A percentile compares a stretch with the other conserved stretches of the same genome.
These are phyloP conservation scores for Prunus padus DNA, from an alignment of 306 rosid genomes.

Conservation along the genomic window DNA sequence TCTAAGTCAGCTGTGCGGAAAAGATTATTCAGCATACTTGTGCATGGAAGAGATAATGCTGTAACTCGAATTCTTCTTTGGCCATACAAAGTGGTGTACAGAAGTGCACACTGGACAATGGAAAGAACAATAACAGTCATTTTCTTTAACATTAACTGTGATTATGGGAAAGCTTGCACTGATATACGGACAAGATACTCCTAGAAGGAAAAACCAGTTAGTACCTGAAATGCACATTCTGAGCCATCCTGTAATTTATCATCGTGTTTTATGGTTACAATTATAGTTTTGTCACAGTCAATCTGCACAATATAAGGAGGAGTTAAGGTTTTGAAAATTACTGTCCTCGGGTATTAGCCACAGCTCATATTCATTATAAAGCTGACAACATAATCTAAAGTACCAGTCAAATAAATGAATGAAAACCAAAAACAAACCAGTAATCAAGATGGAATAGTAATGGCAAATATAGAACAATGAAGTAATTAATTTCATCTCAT, in stretches of 20 bases:
- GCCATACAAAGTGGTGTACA: constrained; percentile 81
- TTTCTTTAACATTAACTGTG: not conserved
- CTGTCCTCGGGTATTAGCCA: too few species aligned
- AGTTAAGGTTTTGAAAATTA: not conserved
- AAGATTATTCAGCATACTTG: constrained; percentile 77
- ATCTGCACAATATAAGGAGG: constrained; percentile 47
- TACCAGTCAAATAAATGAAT: not conserved
- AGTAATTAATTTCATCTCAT: not conserved
- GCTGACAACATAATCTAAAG: not conserved
- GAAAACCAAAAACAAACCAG: not conserved
- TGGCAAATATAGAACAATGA: not conserved
- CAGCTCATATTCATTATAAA: not conserved
- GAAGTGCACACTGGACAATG: constrained; percentile 72
- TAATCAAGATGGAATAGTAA: not conserved
- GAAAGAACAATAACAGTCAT: not conserved
- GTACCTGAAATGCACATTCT: constrained; percentile 96
- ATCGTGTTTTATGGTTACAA: constrained; percentile 85
- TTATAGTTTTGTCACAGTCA: constrained; percentile 90
- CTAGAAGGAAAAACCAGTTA: constrained; percentile 1
- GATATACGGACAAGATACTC: not conserved
- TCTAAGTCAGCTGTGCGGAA: constrained; percentile 91
- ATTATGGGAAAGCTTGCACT: not conserved
- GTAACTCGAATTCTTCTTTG: constrained; percentile 83
- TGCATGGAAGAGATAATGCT: constrained; percentile 72
- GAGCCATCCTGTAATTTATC: constrained; percentile 97